phyloP scores from a whole-genome alignment of 805 yeast species.

The Kuraishia piskuri region DNA sequence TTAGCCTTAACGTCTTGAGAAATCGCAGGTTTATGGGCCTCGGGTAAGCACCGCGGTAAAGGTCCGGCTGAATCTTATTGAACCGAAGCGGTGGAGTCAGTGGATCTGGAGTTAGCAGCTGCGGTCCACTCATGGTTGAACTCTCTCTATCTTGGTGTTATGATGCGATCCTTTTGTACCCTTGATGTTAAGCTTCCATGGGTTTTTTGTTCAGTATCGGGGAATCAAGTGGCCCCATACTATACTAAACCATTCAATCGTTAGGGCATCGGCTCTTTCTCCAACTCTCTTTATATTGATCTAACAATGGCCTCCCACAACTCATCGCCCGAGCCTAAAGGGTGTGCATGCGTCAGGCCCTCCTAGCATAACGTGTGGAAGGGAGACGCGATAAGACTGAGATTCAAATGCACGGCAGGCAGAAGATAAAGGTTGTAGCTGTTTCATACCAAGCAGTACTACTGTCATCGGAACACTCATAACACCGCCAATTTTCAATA shows the following conservation, averaged over 20 bases:
- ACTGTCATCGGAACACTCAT: too few species aligned
- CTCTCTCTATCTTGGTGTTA: neutral
- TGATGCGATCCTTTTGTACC: neutral
- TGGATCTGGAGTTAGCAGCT: conserved; percentile 11
- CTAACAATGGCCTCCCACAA: neutral
- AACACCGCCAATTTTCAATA: too few species aligned
- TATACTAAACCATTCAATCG: too few species aligned
- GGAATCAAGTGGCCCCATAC: too few species aligned
- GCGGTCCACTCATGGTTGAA: conserved; percentile 1
- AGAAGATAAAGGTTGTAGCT: neutral
- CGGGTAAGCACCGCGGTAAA: conserved; percentile 86
- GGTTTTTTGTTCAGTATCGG: too few species aligned
- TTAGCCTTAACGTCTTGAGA: conserved; percentile 53
- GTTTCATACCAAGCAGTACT: too few species aligned
- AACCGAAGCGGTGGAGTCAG: conserved; percentile 74
- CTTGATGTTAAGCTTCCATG: too few species aligned
- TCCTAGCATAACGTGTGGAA: neutral
- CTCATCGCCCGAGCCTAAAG: neutral
- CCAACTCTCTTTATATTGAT: too few species aligned
- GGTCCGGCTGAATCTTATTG: conserved; percentile 55
- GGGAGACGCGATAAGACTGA: neutral
- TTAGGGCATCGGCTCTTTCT: too few species aligned
- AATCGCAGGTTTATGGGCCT: conserved; percentile 64
- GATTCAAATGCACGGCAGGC: neutral
- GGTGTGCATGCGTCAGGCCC: neutral